phyloP scores from a whole-genome alignment of 306 rosid species.

The Acacia acuminata region DNA sequence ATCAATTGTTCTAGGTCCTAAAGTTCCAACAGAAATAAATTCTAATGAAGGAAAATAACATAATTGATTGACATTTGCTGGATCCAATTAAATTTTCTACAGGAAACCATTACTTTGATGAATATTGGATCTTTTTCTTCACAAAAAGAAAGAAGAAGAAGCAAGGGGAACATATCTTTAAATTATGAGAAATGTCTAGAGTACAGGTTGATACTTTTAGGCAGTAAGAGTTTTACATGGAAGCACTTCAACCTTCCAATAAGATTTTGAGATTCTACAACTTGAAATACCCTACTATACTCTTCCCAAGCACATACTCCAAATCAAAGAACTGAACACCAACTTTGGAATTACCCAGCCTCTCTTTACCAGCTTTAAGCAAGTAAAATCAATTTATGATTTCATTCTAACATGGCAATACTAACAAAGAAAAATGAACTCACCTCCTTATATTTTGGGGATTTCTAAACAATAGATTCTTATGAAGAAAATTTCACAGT shows the following conservation, averaged over 20 bases:
- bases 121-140: background rate
- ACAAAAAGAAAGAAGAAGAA: background rate
- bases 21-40: constrained; percentile 33
- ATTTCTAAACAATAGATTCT: background rate
- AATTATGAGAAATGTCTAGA: background rate
- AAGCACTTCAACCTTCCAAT: background rate
- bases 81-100: background rate
- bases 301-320: background rate
- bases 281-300: background rate
- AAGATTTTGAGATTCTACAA: background rate
- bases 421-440: background rate
- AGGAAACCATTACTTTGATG: background rate
- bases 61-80: background rate
- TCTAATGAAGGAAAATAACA: constrained; percentile 30
- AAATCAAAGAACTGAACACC: background rate
- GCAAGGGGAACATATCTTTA: background rate
- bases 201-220: background rate
- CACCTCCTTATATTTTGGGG: background rate
- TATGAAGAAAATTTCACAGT: background rate
- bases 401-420: background rate
- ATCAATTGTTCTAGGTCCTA: constrained; percentile 87
- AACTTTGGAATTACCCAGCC: background rate
- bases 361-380: background rate
- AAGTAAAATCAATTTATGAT: background rate
- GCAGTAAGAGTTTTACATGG: background rate